Base-by-base conservation (phyloP, 768 basidiomycete species). In the Xerocomellus dryophilus region DNA sequence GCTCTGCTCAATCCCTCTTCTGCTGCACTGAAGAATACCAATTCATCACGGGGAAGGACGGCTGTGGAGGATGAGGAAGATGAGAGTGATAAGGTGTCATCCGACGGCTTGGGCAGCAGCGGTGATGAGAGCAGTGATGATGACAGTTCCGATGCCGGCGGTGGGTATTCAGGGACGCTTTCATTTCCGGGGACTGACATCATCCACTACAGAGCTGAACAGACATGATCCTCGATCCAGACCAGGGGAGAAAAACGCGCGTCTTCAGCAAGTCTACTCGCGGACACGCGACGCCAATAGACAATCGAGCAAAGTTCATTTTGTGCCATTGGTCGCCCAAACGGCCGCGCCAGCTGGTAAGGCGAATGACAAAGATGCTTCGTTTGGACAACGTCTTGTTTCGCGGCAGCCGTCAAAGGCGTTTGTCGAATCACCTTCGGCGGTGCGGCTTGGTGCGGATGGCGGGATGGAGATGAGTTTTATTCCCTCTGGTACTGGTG, bases 1-100 rank as follows among this genome's bases (percentile, higher is more conserved):
- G 89, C 86, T n/a, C 71, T 98, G 59, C 82, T 98, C 67, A 94
- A 98, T 69, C 96, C 96, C 14, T 95, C 93, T 18, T 73, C 86
- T 10, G 83, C 74, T n/a, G 78, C 81, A 29, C 80, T 80, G 66
- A 81, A 76, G 67, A 72, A 75, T 65, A 66, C 43, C 47, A 63
- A 61, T 50, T 68, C 55, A 54, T 64, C 60, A 32, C 72, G 76
- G 58, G 70, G 71, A 46, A 90, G 81, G 78, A 95, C 91, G 1
- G 91, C 87, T 2, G 90, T 92, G 23, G 90, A 94, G 64, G 84
- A 90, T 34, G 92, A 95, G 60, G 90, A 90, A 29, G 94, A 94
- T 17, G 90, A 93, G 66, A 90, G 86, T 60, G 89, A 92, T 54
- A 83, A 78, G 65, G 51, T 67, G 15, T 86, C 86, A 9, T 84